These are phyloP conservation scores for Croton laevigatus DNA, from an alignment of 441 rosid genomes.

Conservation along the genomic window DNA sequence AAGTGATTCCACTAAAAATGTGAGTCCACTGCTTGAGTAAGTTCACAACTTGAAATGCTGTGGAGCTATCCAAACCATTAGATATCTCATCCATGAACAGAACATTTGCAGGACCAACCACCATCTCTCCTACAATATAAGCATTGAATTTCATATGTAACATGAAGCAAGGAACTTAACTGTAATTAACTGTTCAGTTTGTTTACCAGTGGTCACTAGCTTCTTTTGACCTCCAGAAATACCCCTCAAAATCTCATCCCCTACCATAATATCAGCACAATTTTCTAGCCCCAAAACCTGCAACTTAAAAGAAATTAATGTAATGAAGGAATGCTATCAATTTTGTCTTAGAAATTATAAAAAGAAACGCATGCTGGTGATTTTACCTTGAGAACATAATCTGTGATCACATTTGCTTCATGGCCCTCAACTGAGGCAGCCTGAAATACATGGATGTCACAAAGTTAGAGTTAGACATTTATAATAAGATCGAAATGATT, in stretches of 20 bases:
- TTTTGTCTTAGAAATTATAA: too few species aligned
- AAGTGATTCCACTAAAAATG: constrained; percentile 57
- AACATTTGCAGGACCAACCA: constrained; percentile 63
- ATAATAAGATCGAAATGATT: background rate
- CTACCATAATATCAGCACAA: constrained; percentile 76
- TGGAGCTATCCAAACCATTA: constrained; percentile 76
- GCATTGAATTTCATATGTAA: background rate
- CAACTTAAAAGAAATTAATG: background rate
- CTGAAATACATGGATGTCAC: constrained; percentile 21
- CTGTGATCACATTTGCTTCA: constrained; percentile 56
- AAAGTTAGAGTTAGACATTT: background rate
- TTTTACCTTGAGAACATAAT: constrained; percentile 51
- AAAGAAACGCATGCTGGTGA: background rate
- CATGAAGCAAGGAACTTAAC: background rate
- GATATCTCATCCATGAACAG: constrained; percentile 80
- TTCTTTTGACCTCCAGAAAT: constrained; percentile 85
- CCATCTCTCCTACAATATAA: constrained; percentile 57
- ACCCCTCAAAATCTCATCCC: constrained; percentile 76
- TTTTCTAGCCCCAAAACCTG: constrained; percentile 74
- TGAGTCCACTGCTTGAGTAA: constrained; percentile 55
- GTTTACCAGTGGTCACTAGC: constrained; percentile 77
- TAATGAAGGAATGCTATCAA: background rate
- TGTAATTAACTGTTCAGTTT: background rate
- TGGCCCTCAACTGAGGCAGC: constrained; percentile 53
- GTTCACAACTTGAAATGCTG: constrained; percentile 65